Evolutionary conservation across 2,329 filamentous ascomycete genomes (phyloP), one percentile per base, ranked within the genome.

Genomic region (Penicillium hesseltinei): DNA sequence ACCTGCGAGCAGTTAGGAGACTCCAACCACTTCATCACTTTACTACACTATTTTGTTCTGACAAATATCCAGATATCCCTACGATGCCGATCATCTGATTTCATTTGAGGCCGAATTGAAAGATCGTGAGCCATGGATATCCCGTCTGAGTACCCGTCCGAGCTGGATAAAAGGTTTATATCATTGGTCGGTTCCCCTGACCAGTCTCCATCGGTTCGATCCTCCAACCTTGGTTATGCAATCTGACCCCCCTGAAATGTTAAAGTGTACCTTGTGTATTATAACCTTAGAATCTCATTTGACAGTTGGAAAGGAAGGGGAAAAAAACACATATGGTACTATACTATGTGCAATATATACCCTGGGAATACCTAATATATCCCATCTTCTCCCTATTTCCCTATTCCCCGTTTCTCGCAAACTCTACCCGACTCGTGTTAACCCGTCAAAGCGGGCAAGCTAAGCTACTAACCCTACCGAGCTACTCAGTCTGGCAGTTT

Each of bases 1-100:
- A 38, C 31, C 40, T 55, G 52, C 52, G 31, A 31, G 53, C 53
- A 36, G 53, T 15, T 19, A 56, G 53, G 53, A 43, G 53, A 27
- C n/a, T 46, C 13, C 40, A 53, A 46, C 25, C 35, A 19, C 42
- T 21, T 17, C 21, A 43, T 13, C 21, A 17, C 13, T 8, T 21
- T 6, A 19, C 10, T 35, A 35, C 5, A 23, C 27, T 15, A 33
- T 13, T 6, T 31, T 2, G 13, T 2, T 6, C 10, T 46, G n/a
- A 45, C n/a, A 21, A 45, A 45, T 33, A 42, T 54, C 27, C 40
- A 45, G 31, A 23, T 23, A 44, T 29, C 42, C 42, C 17, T 44
- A 33, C 10, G 9, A 8, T 29, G 52, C 10, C 52, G 52, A 56
- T 56, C 53, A 27, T 25, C 23, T 23, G n/a, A 29, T 36, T 44